Evolutionary conservation across 106 monocot species (phyloP), one percentile per base, ranked within the genome.

Genomic region (Iris macrosiphon): DNA sequence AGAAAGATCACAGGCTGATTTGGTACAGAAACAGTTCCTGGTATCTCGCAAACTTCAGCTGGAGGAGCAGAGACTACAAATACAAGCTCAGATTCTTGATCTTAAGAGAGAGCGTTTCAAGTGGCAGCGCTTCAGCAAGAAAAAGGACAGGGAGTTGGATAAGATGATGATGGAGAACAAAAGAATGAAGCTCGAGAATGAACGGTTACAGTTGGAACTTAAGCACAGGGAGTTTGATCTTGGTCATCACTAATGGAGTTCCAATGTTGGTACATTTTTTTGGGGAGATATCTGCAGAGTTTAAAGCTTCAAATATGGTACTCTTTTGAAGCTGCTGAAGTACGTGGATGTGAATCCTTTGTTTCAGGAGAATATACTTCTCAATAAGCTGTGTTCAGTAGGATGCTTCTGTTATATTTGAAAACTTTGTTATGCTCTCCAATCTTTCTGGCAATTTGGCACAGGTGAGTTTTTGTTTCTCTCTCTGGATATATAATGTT

Each of bases 141-240:
- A 83, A 70, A 89, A 89, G 48, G 83, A 89, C 30, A 70, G 73
- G 25, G 83, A 83, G 55, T 12, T 89, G 57, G 73, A 83, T 6
- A 77, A 64, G 53, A 59, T 89, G 68, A 67, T 53, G 57, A 63
- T 80, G 50, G 83, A 89, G 67, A 83, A 79, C 58, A 79, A 83
- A 57, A 76, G 67, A 40, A 81, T 90, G 85, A 80, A 69, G 65
- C 75, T 90, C 22, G 93, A 84, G 50, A 93, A 88, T 68, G 78
- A 81, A 30, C 62, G 56, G 1, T 31, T 87, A 38, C 28, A 55
- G 18, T 55, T 88, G 37, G 88, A 93, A 52, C 34, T 93, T 40
- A 88, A 59, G 65, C 72, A 40, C 22, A 88, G 75, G 46, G 84
- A 82, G 53, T 40, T 92, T 22, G 82, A 92, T 22, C 53, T 75